Conservation (phyloP, 192 early-diverging fungal species). For the Rhizoclosmatium globosum region DNA sequence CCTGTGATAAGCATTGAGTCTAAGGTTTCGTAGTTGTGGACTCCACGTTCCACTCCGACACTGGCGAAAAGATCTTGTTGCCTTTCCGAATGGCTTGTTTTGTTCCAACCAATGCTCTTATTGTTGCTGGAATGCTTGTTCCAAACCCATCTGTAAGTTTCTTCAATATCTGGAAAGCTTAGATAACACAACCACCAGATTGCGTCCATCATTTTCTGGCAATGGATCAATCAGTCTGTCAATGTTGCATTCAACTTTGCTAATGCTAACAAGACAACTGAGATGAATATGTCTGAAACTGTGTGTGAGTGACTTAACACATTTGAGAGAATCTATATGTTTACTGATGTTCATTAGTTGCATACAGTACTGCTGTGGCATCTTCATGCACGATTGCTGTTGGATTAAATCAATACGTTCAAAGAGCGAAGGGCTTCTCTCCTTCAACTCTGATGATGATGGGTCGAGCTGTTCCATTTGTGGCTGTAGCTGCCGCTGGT, state of each 20-base stretch:
- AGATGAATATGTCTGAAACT: slow-evolving; percentile 77
- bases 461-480: slow-evolving; percentile 68
- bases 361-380: slow-evolving; percentile 77
- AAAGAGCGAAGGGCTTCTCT: slow-evolving; percentile 47
- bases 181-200: slow-evolving; percentile 49
- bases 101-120: slow-evolving; percentile 82
- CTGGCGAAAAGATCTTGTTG: slow-evolving; percentile 77
- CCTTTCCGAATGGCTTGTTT: slow-evolving; percentile 88
- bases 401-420: slow-evolving; percentile 71
- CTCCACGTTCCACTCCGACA: slow-evolving; percentile 83
- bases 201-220: slow-evolving; percentile 33
- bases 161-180: slow-evolving; percentile 13
- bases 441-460: slow-evolving; percentile 45
- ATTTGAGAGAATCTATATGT: not conserved
- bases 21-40: slow-evolving; percentile 63
- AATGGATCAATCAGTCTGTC: slow-evolving; percentile 83
- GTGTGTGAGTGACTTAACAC: slow-evolving; percentile 55
- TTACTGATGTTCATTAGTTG: slow-evolving; percentile 54
- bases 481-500: slow-evolving; percentile 81
- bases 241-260: slow-evolving; percentile 88
- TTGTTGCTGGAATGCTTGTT: slow-evolving; percentile 85
- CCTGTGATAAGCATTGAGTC: not conserved
- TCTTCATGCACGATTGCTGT: slow-evolving; percentile 81
- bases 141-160: slow-evolving; percentile 73
- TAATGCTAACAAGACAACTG: slow-evolving; percentile 84